Conservation (phyloP, 805 yeast genomes). For the Metschnikowia vanudenii region DNA sequence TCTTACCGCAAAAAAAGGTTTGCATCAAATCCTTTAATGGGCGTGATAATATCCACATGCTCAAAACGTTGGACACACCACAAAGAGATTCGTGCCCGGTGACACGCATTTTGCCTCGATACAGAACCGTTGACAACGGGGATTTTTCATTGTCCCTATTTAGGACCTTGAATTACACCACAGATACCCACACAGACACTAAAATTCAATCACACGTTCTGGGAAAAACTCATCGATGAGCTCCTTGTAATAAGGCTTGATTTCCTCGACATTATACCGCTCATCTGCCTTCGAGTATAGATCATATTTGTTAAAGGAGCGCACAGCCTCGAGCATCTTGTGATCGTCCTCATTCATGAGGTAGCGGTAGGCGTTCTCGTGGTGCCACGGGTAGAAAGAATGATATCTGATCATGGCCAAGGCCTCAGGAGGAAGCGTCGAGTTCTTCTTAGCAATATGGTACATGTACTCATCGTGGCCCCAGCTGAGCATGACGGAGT, state of each 20-base stretch:
- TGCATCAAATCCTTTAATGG: too few relatives aligned
- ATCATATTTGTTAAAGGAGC: constrained; percentile 67
- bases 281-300: constrained; percentile 61
- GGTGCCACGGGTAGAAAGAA: constrained; percentile 76
- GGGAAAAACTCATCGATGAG: constrained; percentile 71
- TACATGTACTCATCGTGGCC: constrained; percentile 82
- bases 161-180: too few relatives aligned
- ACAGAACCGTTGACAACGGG: too few relatives aligned
- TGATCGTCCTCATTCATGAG: constrained; percentile 63
- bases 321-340: constrained; percentile 60
- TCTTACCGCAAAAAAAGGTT: too few relatives aligned
- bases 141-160: too few relatives aligned
- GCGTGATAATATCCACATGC: too few relatives aligned
- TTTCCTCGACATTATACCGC: constrained; percentile 45
- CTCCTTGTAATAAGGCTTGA: constrained; percentile 59
- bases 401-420: constrained; percentile 75
- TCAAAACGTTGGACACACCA: too few relatives aligned
- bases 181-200: too few relatives aligned
- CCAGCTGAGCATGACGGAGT: constrained; percentile 71
- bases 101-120: too few relatives aligned
- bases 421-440: constrained; percentile 62
- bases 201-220: constrained; percentile 53
- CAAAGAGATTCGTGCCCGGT: too few relatives aligned
- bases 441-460: constrained; percentile 63
- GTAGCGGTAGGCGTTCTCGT: constrained; percentile 63